These are phyloP conservation scores for Aspergillaceae sp. DNA, from an alignment of 2,329 filamentous ascomycete species.

Conservation along the genomic window DNA sequence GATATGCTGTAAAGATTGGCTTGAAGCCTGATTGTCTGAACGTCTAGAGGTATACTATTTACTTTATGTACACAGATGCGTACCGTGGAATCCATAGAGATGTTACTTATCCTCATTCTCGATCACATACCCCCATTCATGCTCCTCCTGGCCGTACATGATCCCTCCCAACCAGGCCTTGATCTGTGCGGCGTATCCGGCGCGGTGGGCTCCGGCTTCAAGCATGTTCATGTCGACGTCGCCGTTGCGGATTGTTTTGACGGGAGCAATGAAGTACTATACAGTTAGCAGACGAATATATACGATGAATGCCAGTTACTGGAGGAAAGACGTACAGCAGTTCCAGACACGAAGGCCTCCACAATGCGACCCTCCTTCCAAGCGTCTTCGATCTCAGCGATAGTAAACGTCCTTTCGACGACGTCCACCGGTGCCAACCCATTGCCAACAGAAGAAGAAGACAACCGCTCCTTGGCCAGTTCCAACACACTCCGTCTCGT, in stretches of 20 bases:
- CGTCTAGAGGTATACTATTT: too few relatives aligned
- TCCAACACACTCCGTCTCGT: constrained; percentile 75
- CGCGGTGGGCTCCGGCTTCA: constrained; percentile 17
- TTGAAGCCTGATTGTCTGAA: too few relatives aligned
- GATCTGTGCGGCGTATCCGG: constrained; percentile 37
- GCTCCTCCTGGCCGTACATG: constrained; percentile 62
- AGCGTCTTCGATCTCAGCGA: constrained; percentile 66
- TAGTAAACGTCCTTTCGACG: constrained; percentile 75
- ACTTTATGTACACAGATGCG: too few relatives aligned
- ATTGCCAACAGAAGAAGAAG: background rate
- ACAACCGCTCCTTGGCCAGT: constrained; percentile 56
- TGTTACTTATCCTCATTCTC: constrained; percentile 44
- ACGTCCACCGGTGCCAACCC: constrained; percentile 64
- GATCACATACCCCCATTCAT: constrained; percentile 62
- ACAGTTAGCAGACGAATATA: background rate
- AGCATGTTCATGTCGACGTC: constrained; percentile 53
- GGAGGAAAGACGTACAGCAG: constrained; percentile 55
- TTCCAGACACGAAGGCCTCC: constrained; percentile 80
- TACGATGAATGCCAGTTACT: background rate
- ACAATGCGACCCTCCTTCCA: constrained; percentile 65
- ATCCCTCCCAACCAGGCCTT: constrained; percentile 63
- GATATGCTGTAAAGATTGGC: too few relatives aligned
- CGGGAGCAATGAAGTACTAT: constrained; percentile 62
- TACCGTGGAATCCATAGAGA: constrained; percentile 9
- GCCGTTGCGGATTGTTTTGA: constrained; percentile 60